These are phyloP conservation scores for Argentina anserina DNA, from an alignment of 306 rosid genomes.

Conservation along the genomic window DNA sequence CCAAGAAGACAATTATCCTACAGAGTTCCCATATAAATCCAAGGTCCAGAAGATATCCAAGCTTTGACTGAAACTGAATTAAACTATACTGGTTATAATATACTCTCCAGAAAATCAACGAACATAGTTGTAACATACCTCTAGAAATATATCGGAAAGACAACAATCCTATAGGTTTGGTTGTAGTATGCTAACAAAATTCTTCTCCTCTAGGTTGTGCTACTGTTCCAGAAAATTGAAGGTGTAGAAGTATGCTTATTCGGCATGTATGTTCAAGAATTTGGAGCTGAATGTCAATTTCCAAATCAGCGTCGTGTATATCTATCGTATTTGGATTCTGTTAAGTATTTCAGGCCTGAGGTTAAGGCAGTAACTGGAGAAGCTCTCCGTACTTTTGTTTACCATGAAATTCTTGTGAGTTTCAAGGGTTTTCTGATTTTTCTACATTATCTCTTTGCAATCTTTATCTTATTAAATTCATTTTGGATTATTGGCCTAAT, in stretches of 20 bases:
- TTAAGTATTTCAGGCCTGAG: slow-evolving; percentile 96
- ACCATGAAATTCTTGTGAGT: slow-evolving; percentile 92
- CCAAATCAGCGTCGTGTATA: slow-evolving; percentile 98
- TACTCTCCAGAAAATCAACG: background rate
- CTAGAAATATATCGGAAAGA: too few species aligned
- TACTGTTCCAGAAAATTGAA: slow-evolving; percentile 95
- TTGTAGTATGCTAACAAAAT: slow-evolving; percentile 11
- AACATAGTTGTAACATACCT: too few species aligned
- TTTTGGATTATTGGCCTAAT: slow-evolving; percentile 19
- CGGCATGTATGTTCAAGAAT: slow-evolving; percentile 99
- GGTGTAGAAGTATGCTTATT: slow-evolving; percentile 98
- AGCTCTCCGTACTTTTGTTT: slow-evolving; percentile 94
- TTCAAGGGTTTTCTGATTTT: slow-evolving; percentile 3
- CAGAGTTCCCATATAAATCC: slow-evolving; percentile 92
- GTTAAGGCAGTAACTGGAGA: slow-evolving; percentile 85
- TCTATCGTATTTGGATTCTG: slow-evolving; percentile 94
- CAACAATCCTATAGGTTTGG: background rate
- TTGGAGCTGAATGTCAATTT: slow-evolving; percentile 83
- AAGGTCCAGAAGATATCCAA: slow-evolving; percentile 47
- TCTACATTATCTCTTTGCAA: slow-evolving; percentile 2
- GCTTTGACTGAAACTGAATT: background rate
- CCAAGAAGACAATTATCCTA: slow-evolving; percentile 93
- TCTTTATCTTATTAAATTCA: slow-evolving; percentile 16
- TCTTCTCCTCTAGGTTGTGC: slow-evolving; percentile 54
- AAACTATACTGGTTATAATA: background rate